Evolutionary conservation across 805 yeast species (phyloP).

Genomic region (Saturnispora quitensis): DNA sequence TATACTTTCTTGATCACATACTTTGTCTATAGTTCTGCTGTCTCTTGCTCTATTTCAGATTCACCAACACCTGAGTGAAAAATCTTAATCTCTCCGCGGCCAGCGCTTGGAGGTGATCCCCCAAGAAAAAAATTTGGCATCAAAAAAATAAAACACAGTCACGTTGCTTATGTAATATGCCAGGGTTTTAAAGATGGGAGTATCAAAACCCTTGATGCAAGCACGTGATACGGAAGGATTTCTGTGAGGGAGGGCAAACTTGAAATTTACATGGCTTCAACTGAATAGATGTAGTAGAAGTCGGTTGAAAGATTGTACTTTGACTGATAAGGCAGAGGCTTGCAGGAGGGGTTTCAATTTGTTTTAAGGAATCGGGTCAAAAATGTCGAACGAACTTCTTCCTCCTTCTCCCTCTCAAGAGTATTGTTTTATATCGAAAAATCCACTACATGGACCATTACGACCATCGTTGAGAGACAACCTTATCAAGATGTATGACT

Average conservation of each 20-base stretch:
- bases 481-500: constrained; percentile 57
- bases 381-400: neutral
- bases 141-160: neutral
- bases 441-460: constrained; percentile 31
- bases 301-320: neutral
- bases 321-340: neutral
- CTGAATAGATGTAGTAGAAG: neutral
- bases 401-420: constrained; percentile 2
- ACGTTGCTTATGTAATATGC: neutral
- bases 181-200: too few relatives aligned
- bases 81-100: neutral
- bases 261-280: too few relatives aligned
- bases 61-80: constrained; percentile 1
- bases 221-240: neutral
- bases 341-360: neutral
- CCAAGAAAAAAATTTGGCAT: neutral
- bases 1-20: neutral
- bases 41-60: neutral
- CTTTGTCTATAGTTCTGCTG: constrained; percentile 2
- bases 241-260: too few relatives aligned
- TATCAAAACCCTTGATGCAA: neutral
- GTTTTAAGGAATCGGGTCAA: neutral
- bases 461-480: constrained; percentile 68
- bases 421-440: constrained; percentile 27
- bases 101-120: neutral